Evolutionary conservation across 441 rosid genomes (phyloP), one percentile per base, ranked within the genome.

Genomic region (Croton setiger): DNA sequence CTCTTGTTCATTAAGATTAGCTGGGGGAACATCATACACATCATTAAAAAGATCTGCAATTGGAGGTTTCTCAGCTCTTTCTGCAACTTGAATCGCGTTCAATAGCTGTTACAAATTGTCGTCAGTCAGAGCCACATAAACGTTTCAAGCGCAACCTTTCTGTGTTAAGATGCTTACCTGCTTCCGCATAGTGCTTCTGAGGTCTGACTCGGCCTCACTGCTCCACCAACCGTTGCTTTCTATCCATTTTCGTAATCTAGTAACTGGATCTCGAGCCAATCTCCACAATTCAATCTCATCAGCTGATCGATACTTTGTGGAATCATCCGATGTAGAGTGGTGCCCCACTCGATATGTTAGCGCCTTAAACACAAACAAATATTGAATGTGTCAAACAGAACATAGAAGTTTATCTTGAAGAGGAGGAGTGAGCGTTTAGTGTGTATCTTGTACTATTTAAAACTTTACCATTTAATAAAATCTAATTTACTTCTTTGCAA

Each of bases 291-390:
- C 84, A 23, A 93, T 88, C 74, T 91, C 98, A 48, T 81, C 79
- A 0, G 73, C 71, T 57, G 93, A 69, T n/a, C 95, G 90, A 73
- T 93, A 93, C 76, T 77, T 91, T 60, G 95, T 93, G 51, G 98
- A 93, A 76, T 93, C 97, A 80, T 93, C 97, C 72, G 98, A 93
- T 59, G 97, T 93, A 21, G 96, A 83, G 80, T 93, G 97, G 80
- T 88, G 95, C 59, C 96, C 92, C 2, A 87, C 94, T 14, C 98
- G 82, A 76, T 93, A 93, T 52, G 97, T 88, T 36, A 93, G 66
- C 45, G 92, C 92, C 98, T 88, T 77, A 27, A 45, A 15, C 54
- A 41, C 56, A 74, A 58, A 11, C 47, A 45, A 63, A 70, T 2
- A 49, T 57, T 21, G 12, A 55, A 47, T 9, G 48, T 53, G 51